A percentile compares a stretch with the other conserved stretches of the same genome.
phyloP scores from a whole-genome alignment of 2,329 filamentous ascomycete genomes.

The Colletotrichum viniferum region DNA sequence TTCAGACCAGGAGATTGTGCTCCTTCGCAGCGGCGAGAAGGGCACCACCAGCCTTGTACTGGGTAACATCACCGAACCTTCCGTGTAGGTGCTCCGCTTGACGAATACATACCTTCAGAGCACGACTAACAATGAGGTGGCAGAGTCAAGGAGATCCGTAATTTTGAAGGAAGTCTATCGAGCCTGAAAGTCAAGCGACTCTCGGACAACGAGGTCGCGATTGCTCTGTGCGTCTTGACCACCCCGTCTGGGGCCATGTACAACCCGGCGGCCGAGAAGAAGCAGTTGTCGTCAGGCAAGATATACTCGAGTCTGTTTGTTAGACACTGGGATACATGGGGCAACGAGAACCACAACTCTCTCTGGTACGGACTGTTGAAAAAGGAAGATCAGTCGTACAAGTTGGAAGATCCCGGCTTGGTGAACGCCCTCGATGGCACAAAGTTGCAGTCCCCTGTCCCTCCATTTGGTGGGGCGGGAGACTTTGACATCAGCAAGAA shows the following conservation, averaged over 20 bases:
- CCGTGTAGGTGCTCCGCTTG: conserved; percentile 37
- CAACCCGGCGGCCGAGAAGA: conserved; percentile 65
- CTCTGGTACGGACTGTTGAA: conserved; percentile 74
- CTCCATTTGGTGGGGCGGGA: conserved; percentile 78
- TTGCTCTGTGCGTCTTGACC: conserved; percentile 67
- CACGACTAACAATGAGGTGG: conserved; percentile 5
- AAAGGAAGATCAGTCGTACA: conserved; percentile 44
- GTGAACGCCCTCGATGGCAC: conserved; percentile 69
- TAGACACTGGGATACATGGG: conserved; percentile 83
- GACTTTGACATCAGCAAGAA: conserved; percentile 76
- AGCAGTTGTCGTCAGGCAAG: conserved; percentile 66
- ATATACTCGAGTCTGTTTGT: conserved; percentile 79
- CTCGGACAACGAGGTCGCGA: conserved; percentile 51
- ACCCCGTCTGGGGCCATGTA: conserved; percentile 72
- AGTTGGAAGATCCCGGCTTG: conserved; percentile 49
- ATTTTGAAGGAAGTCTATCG: conserved; percentile 58
- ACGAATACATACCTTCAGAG: background rate
- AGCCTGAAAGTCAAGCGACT: conserved; percentile 63
- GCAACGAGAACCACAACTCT: conserved; percentile 69
- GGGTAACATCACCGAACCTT: conserved; percentile 37
- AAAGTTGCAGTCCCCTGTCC: conserved; percentile 69
- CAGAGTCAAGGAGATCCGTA: conserved; percentile 44
- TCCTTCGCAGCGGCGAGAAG: conserved; percentile 56
- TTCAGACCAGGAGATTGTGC: conserved; percentile 64
- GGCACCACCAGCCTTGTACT: conserved; percentile 52